Conservation (phyloP, 805 yeast genomes). For the Cyberlindnera mississippiensis region DNA sequence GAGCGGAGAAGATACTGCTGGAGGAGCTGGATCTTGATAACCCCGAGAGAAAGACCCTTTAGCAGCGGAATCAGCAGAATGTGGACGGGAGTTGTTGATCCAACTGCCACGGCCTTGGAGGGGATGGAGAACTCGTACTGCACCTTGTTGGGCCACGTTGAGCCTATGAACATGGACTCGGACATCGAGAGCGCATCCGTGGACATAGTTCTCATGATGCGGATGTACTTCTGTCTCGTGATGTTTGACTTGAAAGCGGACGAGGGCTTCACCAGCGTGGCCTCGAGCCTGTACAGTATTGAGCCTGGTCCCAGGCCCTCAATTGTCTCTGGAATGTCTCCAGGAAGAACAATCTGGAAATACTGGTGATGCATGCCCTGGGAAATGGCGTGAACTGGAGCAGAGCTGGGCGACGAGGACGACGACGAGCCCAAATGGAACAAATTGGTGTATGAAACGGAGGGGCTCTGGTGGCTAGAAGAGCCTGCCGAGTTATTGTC, state of each 20-base stretch:
- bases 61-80: slow-evolving; percentile 70
- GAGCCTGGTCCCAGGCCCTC: slow-evolving; percentile 86
- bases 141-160: slow-evolving; percentile 84
- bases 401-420: too few relatives aligned
- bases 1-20: slow-evolving; percentile 62
- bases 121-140: slow-evolving; percentile 88
- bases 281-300: slow-evolving; percentile 64
- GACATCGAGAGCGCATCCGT: slow-evolving; percentile 65
- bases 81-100: slow-evolving; percentile 64
- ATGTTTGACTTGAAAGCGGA: slow-evolving; percentile 42
- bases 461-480: slow-evolving; percentile 8
- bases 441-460: slow-evolving; percentile 5
- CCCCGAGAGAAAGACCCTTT: slow-evolving; percentile 71
- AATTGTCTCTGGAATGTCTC: slow-evolving; percentile 72
- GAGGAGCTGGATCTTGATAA: slow-evolving; percentile 56
- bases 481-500: not conserved
- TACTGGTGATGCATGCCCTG: slow-evolving; percentile 84
- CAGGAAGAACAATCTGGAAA: slow-evolving; percentile 73
- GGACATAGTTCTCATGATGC: slow-evolving; percentile 78
- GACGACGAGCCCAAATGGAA: slow-evolving; percentile 10
- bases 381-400: slow-evolving; percentile 35
- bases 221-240: slow-evolving; percentile 51
- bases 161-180: slow-evolving; percentile 85
- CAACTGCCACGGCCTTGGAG: slow-evolving; percentile 80
- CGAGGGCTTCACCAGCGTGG: slow-evolving; percentile 59